phyloP scores from a whole-genome alignment of 2,329 filamentous ascomycete species.

The Leptosphaerulina australis region DNA sequence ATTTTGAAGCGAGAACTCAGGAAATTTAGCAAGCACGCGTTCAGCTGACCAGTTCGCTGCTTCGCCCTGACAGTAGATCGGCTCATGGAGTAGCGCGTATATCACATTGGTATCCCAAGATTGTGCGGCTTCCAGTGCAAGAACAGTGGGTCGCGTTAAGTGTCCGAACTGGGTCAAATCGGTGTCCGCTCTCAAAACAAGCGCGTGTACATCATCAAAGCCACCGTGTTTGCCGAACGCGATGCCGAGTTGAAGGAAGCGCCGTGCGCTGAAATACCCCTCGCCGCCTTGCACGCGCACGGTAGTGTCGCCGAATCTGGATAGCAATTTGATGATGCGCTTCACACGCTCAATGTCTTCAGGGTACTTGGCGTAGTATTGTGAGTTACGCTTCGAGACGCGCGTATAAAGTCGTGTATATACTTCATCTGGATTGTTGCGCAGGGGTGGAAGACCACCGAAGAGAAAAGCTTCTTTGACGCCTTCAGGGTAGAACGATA shows the following conservation, averaged over 20 bases:
- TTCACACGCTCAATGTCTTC: constrained; percentile 75
- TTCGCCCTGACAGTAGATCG: constrained; percentile 78
- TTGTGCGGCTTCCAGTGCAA: constrained; percentile 69
- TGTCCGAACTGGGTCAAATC: constrained; percentile 80
- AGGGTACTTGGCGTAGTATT: constrained; percentile 85
- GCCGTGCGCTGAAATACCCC: constrained; percentile 67
- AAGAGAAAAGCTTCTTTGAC: constrained; percentile 82
- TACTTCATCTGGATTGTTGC: constrained; percentile 72
- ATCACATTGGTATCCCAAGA: constrained; percentile 78
- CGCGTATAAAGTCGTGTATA: constrained; percentile 74
- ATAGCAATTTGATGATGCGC: constrained; percentile 68
- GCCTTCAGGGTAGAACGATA: constrained; percentile 78
- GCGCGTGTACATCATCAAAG: constrained; percentile 51
- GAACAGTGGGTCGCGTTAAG: constrained; percentile 73
- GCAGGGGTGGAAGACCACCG: constrained; percentile 81
- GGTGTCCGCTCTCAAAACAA: constrained; percentile 71
- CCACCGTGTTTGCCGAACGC: constrained; percentile 74
- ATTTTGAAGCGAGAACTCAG: constrained; percentile 52
- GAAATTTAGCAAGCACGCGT: constrained; percentile 61
- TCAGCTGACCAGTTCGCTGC: constrained; percentile 76
- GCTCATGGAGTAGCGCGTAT: constrained; percentile 86
- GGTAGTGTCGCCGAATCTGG: constrained; percentile 59
- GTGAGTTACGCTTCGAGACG: constrained; percentile 72
- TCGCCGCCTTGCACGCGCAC: constrained; percentile 75
- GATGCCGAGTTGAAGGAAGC: constrained; percentile 79